Percentiles rank a stretch among this genome's conserved stretches.
Conservation (phyloP, 1,284 basidiomycete genomes). For the Chondrostereum purpureum region DNA sequence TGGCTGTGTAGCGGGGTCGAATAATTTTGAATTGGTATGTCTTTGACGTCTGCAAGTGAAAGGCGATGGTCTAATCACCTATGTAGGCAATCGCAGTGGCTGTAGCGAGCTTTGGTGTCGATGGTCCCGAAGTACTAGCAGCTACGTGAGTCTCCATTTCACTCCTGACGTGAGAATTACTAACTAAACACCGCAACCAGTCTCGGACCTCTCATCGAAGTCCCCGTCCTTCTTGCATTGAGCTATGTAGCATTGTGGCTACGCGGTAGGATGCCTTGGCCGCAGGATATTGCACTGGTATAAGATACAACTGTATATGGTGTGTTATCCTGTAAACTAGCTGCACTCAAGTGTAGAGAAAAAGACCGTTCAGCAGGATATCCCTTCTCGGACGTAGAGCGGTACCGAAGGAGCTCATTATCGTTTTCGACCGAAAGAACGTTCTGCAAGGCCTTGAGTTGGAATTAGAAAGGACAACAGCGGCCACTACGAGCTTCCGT, state of each 20-base stretch:
- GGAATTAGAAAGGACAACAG: no score
- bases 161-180: not conserved
- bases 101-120: constrained; percentile 72
- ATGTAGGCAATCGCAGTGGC: constrained; percentile 81
- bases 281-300: not conserved
- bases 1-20: constrained; percentile 42
- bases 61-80: not conserved
- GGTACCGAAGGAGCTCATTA: no score
- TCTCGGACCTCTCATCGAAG: constrained; percentile 74
- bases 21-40: constrained; percentile 40
- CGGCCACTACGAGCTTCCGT: no score
- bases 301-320: no score
- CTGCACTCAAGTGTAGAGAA: no score
- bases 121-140: constrained; percentile 70
- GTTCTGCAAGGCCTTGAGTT: no score
- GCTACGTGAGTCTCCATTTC: constrained; percentile 39
- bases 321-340: no score
- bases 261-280: constrained; percentile 19
- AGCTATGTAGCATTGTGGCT: constrained; percentile 67
- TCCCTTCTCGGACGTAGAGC: no score
- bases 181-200: not conserved
- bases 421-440: no score
- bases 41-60: not conserved
- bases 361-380: no score
- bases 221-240: constrained; percentile 68